Percentiles rank a stretch among this genome's conserved stretches.
Conservation (phyloP, 768 basidiomycete genomes). For the Boletus rufocinnamomeus region DNA sequence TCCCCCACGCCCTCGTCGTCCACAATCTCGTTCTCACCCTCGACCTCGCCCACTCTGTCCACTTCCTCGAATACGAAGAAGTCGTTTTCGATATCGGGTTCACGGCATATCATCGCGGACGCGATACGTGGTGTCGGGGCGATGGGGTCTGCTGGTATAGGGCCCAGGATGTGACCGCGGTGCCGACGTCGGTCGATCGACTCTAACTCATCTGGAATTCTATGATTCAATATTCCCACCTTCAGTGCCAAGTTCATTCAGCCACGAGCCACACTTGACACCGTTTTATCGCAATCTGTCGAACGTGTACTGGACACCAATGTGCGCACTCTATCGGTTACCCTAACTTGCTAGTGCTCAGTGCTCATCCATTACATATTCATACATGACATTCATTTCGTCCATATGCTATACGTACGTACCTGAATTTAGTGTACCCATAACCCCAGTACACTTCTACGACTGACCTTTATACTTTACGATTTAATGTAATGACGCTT, state of each 20-base stretch:
- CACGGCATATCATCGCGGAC: conserved; percentile 36
- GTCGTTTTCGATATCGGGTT: conserved; percentile 15
- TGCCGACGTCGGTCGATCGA: neutral
- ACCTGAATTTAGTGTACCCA: neutral
- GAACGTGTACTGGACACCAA: no score
- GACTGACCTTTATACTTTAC: neutral
- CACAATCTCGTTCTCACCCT: neutral
- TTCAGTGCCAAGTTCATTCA: neutral
- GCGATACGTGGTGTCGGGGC: conserved; percentile 47
- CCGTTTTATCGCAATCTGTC: neutral
- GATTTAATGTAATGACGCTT: neutral
- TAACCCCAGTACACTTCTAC: neutral
- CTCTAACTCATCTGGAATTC: neutral
- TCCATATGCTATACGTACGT: neutral
- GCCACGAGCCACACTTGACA: neutral
- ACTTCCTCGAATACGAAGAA: conserved; percentile 14
- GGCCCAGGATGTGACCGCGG: neutral
- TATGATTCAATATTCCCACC: no score
- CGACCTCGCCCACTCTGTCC: conserved; percentile 11
- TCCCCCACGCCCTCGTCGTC: neutral
- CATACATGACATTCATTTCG: neutral
- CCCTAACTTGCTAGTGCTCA: neutral
- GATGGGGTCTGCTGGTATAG: conserved; percentile 23
- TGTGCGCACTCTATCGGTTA: neutral
- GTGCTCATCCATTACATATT: neutral